A percentile compares a stretch with the other conserved stretches of the same genome.
Conservation (phyloP, 2,329 filamentous ascomycete species). For the Colletotrichum brevisporum region DNA sequence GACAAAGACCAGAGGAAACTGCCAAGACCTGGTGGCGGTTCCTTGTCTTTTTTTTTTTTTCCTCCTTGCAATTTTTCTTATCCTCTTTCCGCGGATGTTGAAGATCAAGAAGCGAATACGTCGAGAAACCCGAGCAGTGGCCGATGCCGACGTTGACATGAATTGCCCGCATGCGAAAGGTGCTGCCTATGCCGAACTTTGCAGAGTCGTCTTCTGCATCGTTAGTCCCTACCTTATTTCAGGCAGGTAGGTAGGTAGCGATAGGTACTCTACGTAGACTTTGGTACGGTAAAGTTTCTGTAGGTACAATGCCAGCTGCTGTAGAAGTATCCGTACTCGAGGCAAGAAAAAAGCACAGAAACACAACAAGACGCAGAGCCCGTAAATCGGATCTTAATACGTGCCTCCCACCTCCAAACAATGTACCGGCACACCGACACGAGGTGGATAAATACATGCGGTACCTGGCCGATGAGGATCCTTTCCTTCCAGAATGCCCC, state of each 20-base stretch:
- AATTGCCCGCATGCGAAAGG: conserved; percentile 1
- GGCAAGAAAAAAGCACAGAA: no score
- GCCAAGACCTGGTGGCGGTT: conserved; percentile 13
- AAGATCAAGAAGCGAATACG: conserved; percentile 10
- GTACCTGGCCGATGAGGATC: neutral
- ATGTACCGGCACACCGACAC: no score
- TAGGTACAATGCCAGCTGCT: no score
- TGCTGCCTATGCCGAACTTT: neutral
- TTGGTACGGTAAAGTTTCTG: neutral
- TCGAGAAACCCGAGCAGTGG: conserved; percentile 20
- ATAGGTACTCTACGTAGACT: no score
- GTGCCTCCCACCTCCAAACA: no score
- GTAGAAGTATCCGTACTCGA: no score
- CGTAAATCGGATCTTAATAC: conserved; percentile 18
- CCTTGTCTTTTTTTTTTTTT: conserved; percentile 8
- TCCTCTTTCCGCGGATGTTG: no score
- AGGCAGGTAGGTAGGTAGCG: neutral
- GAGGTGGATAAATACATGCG: neutral
- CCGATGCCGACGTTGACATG: neutral
- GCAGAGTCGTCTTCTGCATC: neutral
- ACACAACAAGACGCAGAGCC: conserved; percentile 3
- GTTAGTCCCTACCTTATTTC: neutral
- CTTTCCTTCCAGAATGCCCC: neutral
- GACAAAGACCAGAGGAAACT: neutral
- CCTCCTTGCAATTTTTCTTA: neutral